Evolutionary conservation across 495 filamentous ascomycete species (phyloP).

Genomic region (Mycothermus thermophilus): DNA sequence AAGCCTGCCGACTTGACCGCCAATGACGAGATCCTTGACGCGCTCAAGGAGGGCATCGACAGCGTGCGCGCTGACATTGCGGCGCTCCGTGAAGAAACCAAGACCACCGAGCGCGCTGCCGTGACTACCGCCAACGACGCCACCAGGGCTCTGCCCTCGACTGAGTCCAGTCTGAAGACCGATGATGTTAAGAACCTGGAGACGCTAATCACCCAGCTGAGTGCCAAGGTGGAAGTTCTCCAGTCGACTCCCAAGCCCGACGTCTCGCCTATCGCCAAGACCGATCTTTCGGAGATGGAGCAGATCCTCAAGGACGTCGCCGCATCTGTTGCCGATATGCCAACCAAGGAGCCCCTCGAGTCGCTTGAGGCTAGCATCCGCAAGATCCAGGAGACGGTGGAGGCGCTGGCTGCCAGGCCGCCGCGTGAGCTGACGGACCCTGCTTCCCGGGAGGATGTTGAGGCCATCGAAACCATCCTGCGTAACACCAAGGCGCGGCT

Average conservation of each 20-base stretch:
- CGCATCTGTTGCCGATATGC: conserved; percentile 47
- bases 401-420: conserved; percentile 10
- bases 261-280: conserved; percentile 28
- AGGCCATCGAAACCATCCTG: conserved; percentile 78
- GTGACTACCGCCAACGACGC: conserved; percentile 26
- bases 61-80: conserved; percentile 64
- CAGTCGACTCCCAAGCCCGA: conserved; percentile 42
- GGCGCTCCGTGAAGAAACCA: conserved; percentile 42
- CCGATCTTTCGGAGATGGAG: conserved; percentile 26
- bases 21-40: conserved; percentile 74
- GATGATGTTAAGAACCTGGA: conserved; percentile 76
- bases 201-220: conserved; percentile 62
- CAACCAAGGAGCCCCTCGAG: conserved; percentile 21
- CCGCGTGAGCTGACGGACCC: conserved; percentile 16
- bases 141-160: conserved; percentile 19
- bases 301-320: conserved; percentile 34
- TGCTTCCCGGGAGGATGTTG: conserved; percentile 59
- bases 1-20: conserved; percentile 69
- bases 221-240: conserved; percentile 70
- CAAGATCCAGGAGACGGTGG: conserved; percentile 26
- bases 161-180: conserved; percentile 36
- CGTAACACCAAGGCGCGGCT: conserved; percentile 70
- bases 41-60: conserved; percentile 64
- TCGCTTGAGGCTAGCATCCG: conserved; percentile 14
- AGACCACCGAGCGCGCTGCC: conserved; percentile 36